Evolutionary conservation across 2,329 filamentous ascomycete genomes (phyloP).

Genomic region (Botrytis pseudocinerea): DNA sequence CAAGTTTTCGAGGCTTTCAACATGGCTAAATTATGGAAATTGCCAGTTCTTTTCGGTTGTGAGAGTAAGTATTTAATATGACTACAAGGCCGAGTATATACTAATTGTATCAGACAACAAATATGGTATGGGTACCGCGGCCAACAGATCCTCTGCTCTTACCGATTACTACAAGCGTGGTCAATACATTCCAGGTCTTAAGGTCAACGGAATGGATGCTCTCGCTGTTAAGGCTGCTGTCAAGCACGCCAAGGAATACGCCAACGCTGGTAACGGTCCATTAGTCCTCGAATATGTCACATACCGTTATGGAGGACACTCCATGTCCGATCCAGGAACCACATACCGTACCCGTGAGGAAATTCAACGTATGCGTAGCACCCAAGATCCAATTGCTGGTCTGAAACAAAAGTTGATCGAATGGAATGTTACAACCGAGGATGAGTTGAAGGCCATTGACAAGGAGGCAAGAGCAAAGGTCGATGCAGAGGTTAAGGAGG

Average conservation of each 20-base stretch:
- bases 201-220: slow-evolving; percentile 99
- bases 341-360: slow-evolving; percentile 99
- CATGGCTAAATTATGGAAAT: slow-evolving; percentile 99
- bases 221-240: slow-evolving; percentile 97
- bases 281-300: slow-evolving; percentile 98
- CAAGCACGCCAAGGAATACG: slow-evolving; percentile 89
- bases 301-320: slow-evolving; percentile 98
- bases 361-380: slow-evolving; percentile 98
- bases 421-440: slow-evolving; percentile 88
- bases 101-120: slow-evolving; percentile 77
- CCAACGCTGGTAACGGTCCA: slow-evolving; percentile 79
- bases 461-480: slow-evolving; percentile 86
- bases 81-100: neutral
- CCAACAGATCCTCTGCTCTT: slow-evolving; percentile 87
- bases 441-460: slow-evolving; percentile 94
- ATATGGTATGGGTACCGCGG: slow-evolving; percentile 99
- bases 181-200: slow-evolving; percentile 98
- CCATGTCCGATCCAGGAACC: slow-evolving; percentile 99
- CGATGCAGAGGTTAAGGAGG: slow-evolving; percentile 84
- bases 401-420: slow-evolving; percentile 98
- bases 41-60: slow-evolving; percentile 93
- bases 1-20: slow-evolving; percentile 99
- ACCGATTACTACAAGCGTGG: slow-evolving; percentile 99
- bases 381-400: slow-evolving; percentile 96
- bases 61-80: slow-evolving; percentile 70